These are phyloP conservation scores for Waltiozyma sp. DNA, from an alignment of 1,139 yeast genomes.

Conservation along the genomic window DNA sequence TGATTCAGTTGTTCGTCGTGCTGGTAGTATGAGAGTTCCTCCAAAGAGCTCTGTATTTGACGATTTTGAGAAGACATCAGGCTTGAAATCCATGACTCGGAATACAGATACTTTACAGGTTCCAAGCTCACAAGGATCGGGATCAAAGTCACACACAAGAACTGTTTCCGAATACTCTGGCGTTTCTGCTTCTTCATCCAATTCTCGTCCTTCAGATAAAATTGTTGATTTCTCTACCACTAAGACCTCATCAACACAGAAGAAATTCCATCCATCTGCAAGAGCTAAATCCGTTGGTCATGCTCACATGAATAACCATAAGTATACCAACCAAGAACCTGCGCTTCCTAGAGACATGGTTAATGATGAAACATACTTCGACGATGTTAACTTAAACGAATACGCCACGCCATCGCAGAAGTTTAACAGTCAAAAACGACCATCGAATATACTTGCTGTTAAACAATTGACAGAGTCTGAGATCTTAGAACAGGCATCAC, in stretches of 20 bases:
- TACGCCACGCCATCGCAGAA: conserved; percentile 2
- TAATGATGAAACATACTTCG: conserved; percentile 44
- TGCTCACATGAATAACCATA: conserved; percentile 35
- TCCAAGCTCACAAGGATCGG: no score
- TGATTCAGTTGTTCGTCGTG: conserved; percentile 11
- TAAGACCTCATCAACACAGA: conserved; percentile 14
- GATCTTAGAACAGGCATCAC: conserved; percentile 54
- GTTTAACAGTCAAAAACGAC: no score
- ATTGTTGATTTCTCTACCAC: background rate
- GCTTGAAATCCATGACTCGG: conserved; percentile 1
- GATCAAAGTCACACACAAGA: conserved; percentile 24
- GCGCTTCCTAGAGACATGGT: conserved; percentile 40
- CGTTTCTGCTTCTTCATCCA: background rate
- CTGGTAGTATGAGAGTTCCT: conserved; percentile 14
- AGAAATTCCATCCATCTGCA: conserved; percentile 67
- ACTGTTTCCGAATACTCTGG: conserved; percentile 27
- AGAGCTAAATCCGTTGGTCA: conserved; percentile 87
- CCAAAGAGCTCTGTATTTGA: conserved; percentile 4
- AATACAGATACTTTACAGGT: conserved; percentile 14
- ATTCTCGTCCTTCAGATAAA: conserved; percentile 15
- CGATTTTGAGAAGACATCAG: background rate
- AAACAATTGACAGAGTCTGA: conserved; percentile 43
- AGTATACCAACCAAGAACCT: conserved; percentile 16
- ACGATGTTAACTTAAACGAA: conserved; percentile 48
- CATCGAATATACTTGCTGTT: conserved; percentile 5